phyloP scores from a whole-genome alignment of 805 yeast genomes.

The Ogataea corticis region DNA sequence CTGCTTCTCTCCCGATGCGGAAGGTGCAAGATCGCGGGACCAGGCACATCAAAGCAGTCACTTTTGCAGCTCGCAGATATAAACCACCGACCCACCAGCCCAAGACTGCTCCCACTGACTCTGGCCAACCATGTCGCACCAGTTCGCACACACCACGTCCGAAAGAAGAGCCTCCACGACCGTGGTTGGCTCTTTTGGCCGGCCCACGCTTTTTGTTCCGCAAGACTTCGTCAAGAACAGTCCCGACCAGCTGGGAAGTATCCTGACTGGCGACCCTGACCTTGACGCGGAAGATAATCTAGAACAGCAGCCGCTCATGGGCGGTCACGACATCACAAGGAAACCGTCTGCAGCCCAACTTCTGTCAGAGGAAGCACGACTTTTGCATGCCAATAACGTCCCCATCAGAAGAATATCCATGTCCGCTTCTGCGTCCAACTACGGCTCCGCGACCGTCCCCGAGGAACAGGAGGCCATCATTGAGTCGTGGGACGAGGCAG shows the following conservation, averaged over 20 bases:
- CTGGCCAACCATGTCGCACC: slow-evolving; percentile 26
- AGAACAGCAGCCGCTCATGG: neutral
- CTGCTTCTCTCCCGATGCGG: too few species aligned
- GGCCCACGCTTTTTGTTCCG: slow-evolving; percentile 53
- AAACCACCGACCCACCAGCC: too few species aligned
- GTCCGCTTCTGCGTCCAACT: neutral
- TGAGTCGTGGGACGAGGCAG: slow-evolving; percentile 36
- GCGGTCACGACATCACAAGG: neutral
- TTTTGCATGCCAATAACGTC: slow-evolving; percentile 29
- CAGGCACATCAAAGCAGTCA: too few species aligned
- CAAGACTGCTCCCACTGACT: too few species aligned
- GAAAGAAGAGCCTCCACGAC: slow-evolving; percentile 50
- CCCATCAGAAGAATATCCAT: slow-evolving; percentile 26
- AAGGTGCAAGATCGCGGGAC: too few species aligned
- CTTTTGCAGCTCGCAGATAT: too few species aligned
- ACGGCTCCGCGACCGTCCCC: slow-evolving; percentile 12
- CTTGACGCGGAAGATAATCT: neutral
- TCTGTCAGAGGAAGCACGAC: slow-evolving; percentile 31
- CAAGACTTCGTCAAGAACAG: slow-evolving; percentile 42
- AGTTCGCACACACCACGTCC: slow-evolving; percentile 44
- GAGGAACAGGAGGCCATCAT: slow-evolving; percentile 27
- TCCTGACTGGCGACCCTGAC: neutral
- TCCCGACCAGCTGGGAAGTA: slow-evolving; percentile 4
- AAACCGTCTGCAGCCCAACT: slow-evolving; percentile 12
- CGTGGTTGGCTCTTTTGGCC: slow-evolving; percentile 51